Evolutionary conservation across 495 filamentous ascomycete genomes (phyloP), one percentile per base, ranked within the genome.

Genomic region (Penicillium roqueforti): DNA sequence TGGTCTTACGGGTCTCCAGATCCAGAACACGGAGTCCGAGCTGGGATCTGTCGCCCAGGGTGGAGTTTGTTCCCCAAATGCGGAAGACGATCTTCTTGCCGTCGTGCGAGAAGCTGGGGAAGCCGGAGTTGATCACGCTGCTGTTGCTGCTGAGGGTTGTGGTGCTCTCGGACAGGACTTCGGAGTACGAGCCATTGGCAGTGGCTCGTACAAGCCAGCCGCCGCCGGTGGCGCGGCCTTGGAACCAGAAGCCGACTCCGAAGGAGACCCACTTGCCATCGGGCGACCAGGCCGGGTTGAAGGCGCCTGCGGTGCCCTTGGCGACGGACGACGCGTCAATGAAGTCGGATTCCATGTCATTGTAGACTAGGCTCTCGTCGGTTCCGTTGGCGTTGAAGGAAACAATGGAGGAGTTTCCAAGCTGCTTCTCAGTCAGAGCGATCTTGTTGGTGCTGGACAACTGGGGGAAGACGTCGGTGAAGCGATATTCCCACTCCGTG

Each of bases 381-480:
- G 32, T 36, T 36, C 32, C 32, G 8, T 36, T 36, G 32, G 32
- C 32, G 14, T 16, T 16, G 14, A 36, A 3, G 6, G 32, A 36
- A n/a, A 36, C 50, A 19, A 68, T 51, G 29, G 64, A 65, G 2
- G 68, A 64, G 51, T 65, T 62, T 46, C 66, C 68, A 14, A 66
- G 62, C 22, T 66, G 61, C 40, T 66, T 68, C 26, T 67, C 47
- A 0, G 68, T 68, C 13, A 67, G 58, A 32, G 9, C 45, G 37
- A 32, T 63, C 56, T 16, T 60, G 14, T 36, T 16, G 14, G 32
- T 36, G n/a, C 47, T 9, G 48, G 55, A 59, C 6, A 60, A 53
- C 31, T 65, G 65, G 1, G 68, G 68, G 54, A 69, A 69, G 7
- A 71, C 68, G 39, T 71, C 66, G 8, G 59, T 71, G 53, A 69